Percentiles rank a stretch among this genome's conserved stretches.
Conservation (phyloP, 108 stramenopile genomes). For the Nitzschia sp. region DNA sequence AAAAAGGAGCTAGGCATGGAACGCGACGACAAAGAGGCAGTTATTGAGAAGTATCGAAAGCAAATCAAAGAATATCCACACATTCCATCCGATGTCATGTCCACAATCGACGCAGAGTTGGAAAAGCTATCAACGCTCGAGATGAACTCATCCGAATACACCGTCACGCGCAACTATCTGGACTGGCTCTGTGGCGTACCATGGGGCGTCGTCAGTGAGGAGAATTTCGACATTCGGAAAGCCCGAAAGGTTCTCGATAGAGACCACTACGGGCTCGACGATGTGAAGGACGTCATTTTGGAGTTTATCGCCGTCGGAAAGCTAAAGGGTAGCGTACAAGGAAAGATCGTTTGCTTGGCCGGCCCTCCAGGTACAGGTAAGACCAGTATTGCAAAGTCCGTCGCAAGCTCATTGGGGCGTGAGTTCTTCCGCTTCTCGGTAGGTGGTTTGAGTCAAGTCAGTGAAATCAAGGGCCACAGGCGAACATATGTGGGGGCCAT, state of each 20-base stretch:
- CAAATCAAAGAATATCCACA: constrained; percentile 63
- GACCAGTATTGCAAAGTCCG: constrained; percentile 89
- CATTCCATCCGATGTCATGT: constrained; percentile 73
- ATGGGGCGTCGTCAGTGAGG: constrained; percentile 84
- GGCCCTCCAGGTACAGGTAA: constrained; percentile 95
- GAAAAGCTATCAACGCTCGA: constrained; percentile 91
- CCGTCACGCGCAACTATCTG: constrained; percentile 92
- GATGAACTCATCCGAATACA: constrained; percentile 96
- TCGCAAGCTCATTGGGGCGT: constrained; percentile 90
- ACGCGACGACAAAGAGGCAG: constrained; percentile 94
- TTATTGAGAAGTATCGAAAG: constrained; percentile 89
- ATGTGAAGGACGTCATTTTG: constrained; percentile 95
- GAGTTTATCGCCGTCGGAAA: constrained; percentile 98
- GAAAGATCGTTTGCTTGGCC: constrained; percentile 93
- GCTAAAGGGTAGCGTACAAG: constrained; percentile 89
- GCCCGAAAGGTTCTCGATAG: constrained; percentile 80
- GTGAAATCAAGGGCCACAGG: constrained; percentile 98
- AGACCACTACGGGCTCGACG: constrained; percentile 97
- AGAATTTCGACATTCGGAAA: constrained; percentile 85
- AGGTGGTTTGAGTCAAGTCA: constrained; percentile 92
- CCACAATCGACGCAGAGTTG: constrained; percentile 86
- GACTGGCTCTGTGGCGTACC: constrained; percentile 97
- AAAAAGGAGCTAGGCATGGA: constrained; percentile 99
- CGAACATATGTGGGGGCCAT: constrained; percentile 98
- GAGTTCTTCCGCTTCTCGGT: constrained; percentile 97